These are phyloP conservation scores for Penicillium dipodomyicola DNA, from an alignment of 495 filamentous ascomycete genomes.

Conservation along the genomic window DNA sequence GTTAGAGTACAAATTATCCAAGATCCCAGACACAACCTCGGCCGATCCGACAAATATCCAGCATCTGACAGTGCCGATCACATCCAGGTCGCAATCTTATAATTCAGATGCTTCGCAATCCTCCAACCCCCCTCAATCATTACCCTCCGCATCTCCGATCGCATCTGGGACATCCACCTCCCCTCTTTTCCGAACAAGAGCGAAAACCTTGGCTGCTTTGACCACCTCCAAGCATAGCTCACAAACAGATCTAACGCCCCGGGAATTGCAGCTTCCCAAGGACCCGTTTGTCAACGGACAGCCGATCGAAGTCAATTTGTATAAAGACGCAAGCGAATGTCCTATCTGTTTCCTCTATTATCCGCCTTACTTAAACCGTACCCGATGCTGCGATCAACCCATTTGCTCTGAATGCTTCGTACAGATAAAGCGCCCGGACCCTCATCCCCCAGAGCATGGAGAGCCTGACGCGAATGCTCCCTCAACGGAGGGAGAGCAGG, in stretches of 20 bases:
- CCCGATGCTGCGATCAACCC: constrained; percentile 90
- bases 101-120: constrained; percentile 63
- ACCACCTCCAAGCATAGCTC: constrained; percentile 67
- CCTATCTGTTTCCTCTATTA: constrained; percentile 97
- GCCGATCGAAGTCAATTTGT: constrained; percentile 84
- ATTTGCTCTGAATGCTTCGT: constrained; percentile 99
- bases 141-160: constrained; percentile 51
- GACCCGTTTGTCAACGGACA: constrained; percentile 92
- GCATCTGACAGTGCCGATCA: constrained; percentile 72
- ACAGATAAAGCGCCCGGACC: constrained; percentile 95
- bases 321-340: constrained; percentile 87
- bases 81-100: constrained; percentile 68
- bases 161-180: constrained; percentile 60
- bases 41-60: constrained; percentile 51
- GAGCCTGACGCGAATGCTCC: constrained; percentile 52
- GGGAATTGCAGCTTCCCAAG: constrained; percentile 75
- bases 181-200: constrained; percentile 62
- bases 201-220: constrained; percentile 83
- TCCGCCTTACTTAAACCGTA: constrained; percentile 93
- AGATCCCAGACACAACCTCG: constrained; percentile 42
- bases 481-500: constrained; percentile 35
- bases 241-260: constrained; percentile 66
- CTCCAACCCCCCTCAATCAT: constrained; percentile 47
- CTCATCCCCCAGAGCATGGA: constrained; percentile 87
- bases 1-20: constrained; percentile 50